Evolutionary conservation across 129 eudicot species (phyloP).

Genomic region (Flaveria robusta): DNA sequence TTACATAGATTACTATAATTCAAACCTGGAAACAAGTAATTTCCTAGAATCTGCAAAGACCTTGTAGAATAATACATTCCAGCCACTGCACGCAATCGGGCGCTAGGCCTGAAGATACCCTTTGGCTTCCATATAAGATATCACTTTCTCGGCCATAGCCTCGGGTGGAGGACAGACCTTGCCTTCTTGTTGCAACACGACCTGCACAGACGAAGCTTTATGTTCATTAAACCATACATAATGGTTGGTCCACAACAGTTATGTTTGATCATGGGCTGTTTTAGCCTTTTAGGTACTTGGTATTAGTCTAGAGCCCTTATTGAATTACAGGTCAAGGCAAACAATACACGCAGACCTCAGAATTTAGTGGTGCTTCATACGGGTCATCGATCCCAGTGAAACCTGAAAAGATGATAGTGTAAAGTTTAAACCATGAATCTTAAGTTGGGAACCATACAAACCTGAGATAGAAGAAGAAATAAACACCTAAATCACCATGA

Average conservation of each 20-base stretch:
- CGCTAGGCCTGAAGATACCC: constrained; percentile 68
- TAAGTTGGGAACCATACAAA: not conserved
- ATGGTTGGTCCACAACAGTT: not conserved
- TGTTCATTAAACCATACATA: not conserved
- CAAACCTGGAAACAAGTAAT: constrained; percentile 38
- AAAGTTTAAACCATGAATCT: not conserved
- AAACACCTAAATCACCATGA: not conserved
- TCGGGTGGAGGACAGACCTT: constrained; percentile 59
- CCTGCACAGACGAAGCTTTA: constrained; percentile 41
- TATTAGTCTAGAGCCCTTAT: not conserved
- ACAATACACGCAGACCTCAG: constrained; percentile 57
- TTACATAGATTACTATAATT: not conserved
- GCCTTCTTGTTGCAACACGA: constrained; percentile 59
- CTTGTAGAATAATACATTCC: not conserved
- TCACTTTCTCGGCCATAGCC: constrained; percentile 65
- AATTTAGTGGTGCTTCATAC: constrained; percentile 75
- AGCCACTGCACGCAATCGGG: not conserved
- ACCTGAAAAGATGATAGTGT: constrained; percentile 49
- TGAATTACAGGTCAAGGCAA: not conserved
- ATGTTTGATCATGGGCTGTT: not conserved
- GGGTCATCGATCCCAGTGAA: constrained; percentile 98
- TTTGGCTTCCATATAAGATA: constrained; percentile 69
- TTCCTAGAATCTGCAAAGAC: constrained; percentile 33
- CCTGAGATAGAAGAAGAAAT: not conserved
- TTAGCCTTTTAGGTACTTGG: not conserved